Base-by-base conservation (phyloP, 805 yeast species). In the Hanseniaspora mollemarum region DNA sequence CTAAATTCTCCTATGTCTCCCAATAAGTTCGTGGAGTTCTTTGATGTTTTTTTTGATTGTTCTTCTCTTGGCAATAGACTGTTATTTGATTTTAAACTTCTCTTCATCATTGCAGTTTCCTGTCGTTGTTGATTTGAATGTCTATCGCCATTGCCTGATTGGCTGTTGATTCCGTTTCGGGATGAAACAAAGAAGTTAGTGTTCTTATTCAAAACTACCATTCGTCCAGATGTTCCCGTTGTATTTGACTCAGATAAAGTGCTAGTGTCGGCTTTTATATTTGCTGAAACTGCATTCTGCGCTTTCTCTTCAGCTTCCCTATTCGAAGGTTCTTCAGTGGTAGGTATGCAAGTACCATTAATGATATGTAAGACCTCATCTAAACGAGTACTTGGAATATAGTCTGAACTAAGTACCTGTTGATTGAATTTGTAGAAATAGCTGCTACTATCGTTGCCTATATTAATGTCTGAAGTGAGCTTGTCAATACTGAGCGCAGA, bases 151-250 rank as follows among this genome's bases (percentile, higher is more conserved):
- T 22, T 38, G 3, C 31, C 32, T 3, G 43, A 2, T 3, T 45
- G 31, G 10, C 26, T 36, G 32, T 31, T 35, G 9, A 39, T 24
- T 7, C 15, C 25, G 25, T 24, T 24, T 19, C 33, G 39, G 4
- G 51, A 40, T 4, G 51, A 33, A 1, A 40, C 41, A 40, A 48
- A 48, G 15, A 48, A 40, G 19, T 48, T 40, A 3, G 51, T 48
- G 5, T 33, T 32, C 15, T 39, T 40, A 15, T 48, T 33, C 19
- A 48, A n/a, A 9, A 40, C 45, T 7, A 48, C 28, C 41, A 40
- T 38, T 40, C 51, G 39, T 32, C 51, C 45, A 1, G 51, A 29
- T 3, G 50, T 28, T 7, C 15, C 15, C 7, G 35, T 37, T n/a
- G 39, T 10, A 13, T 32, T 32, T 32, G 35, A 28, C 8, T n/a